Base-by-base conservation (phyloP, 345 rosid species). In the Melaleuca alternifolia region DNA sequence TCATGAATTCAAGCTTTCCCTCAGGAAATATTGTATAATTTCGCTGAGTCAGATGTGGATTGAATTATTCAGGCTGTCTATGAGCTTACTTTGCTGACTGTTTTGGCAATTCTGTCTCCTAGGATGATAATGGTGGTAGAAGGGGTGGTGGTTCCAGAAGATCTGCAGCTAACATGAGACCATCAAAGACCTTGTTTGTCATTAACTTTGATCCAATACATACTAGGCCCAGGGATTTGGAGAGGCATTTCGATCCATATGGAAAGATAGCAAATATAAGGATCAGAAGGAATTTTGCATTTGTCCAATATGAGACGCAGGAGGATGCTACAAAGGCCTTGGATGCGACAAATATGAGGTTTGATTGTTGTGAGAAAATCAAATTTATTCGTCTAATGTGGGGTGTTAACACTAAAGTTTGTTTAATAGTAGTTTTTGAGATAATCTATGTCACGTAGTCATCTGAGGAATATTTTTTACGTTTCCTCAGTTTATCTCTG, bases 231-330 rank as follows among this genome's bases (percentile, higher is more conserved):
- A 93, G 94, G 91, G 99, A 97, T 87, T 87, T 97, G 86, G 98
- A 97, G 91, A 93, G 96, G 92, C 99, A 96, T 91, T 97, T 96
- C 88, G 99, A 97, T 86, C 94, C 94, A 6, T 94, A 94, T 92
- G 99, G 99, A 24, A 97, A 93, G 90, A 95, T 96, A 51, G 92
- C 92, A 21, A 97, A 95, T 89, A 96, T 95, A 59, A 95, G 99
- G 92, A 97, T 97, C 87, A 93, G 98, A 87, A 95, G 97, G 91
- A 97, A 97, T 89, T 97, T 97, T 89, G 99, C 99, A 21, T 97
- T 97, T 89, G 95, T 97, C 79, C 99, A 96, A 86, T 97, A 93
- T 87, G 99, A 97, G 88, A 83, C 89, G 12, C 98, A 93, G 89
- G 99, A 97, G 84, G 99, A 97, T 89, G 98, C 99, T 50, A 92